Percentiles rank a stretch among this genome's conserved stretches.
phyloP scores from a whole-genome alignment of 2,329 filamentous ascomycete genomes.

The Colletotrichum karsti region DNA sequence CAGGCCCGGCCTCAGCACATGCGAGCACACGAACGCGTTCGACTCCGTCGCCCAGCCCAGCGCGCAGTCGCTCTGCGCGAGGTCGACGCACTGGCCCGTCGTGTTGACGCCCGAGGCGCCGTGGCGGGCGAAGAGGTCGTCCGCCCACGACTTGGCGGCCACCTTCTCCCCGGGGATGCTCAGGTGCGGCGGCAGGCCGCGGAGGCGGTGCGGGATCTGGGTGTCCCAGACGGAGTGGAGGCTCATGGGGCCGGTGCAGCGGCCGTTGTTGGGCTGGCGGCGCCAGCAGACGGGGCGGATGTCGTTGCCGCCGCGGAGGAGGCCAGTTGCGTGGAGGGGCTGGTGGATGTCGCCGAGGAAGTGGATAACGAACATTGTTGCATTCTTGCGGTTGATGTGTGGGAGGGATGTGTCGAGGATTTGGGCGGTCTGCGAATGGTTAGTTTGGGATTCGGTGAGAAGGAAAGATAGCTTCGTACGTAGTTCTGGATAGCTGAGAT shows the following conservation, averaged over 20 bases:
- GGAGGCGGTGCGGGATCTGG: constrained; percentile 27
- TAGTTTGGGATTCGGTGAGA: not conserved
- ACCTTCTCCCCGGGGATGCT: constrained; percentile 16
- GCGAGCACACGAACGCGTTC: constrained; percentile 22
- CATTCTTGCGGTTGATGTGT: constrained; percentile 38
- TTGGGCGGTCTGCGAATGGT: constrained; percentile 8
- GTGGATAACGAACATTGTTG: constrained; percentile 31
- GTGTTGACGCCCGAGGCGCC: not conserved
- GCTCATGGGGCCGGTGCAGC: constrained; percentile 22
- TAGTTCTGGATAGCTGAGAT: constrained; percentile 30
- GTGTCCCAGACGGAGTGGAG: constrained; percentile 30
- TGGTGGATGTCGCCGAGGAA: constrained; percentile 31
- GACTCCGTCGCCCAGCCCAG: constrained; percentile 23
- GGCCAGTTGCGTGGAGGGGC: constrained; percentile 29
- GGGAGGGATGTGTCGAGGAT: constrained; percentile 25
- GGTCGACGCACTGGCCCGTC: constrained; percentile 19
- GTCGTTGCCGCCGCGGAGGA: constrained; percentile 30
- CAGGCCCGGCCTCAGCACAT: constrained; percentile 15
- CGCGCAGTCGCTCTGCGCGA: not conserved
- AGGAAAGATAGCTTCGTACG: not conserved
- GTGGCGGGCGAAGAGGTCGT: constrained; percentile 13
- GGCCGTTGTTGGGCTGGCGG: constrained; percentile 14
- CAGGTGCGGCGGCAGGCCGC: constrained; percentile 20
- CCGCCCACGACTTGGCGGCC: constrained; percentile 21
- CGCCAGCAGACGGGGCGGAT: constrained; percentile 29